Conservation (phyloP, 805 yeast species). For the Kuraishia molischiana region DNA sequence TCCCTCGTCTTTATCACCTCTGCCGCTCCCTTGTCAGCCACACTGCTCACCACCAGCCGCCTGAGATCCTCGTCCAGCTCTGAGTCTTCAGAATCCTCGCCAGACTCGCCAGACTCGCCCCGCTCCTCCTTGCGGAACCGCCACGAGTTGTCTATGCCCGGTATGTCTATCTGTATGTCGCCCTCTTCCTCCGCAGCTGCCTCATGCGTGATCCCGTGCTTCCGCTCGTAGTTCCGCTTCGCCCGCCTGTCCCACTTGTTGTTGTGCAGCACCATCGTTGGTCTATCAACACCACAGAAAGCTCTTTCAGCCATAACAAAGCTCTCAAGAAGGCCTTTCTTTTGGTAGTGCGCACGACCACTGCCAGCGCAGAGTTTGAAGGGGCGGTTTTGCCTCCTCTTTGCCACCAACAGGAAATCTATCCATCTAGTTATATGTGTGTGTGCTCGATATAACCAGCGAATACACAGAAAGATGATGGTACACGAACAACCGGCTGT, state of each 20-base stretch:
- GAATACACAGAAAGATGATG: too few relatives aligned
- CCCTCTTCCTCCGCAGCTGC: slow-evolving; percentile 9
- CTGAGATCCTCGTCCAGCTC: slow-evolving; percentile 10
- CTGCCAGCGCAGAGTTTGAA: neutral
- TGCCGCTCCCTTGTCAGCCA: slow-evolving; percentile 5
- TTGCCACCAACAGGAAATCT: too few relatives aligned
- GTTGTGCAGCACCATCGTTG: slow-evolving; percentile 48
- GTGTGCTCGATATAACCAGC: too few relatives aligned
- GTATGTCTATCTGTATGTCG: slow-evolving; percentile 10
- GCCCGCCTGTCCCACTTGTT: slow-evolving; percentile 43
- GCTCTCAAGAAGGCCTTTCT: too few relatives aligned
- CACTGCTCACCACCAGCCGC: neutral
- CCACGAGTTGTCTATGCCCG: slow-evolving; percentile 4
- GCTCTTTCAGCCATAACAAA: too few relatives aligned
- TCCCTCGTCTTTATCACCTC: slow-evolving; percentile 2
- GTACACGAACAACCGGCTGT: too few relatives aligned
- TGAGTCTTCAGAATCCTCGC: slow-evolving; percentile 4
- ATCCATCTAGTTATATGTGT: too few relatives aligned
- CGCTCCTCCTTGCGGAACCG: neutral
- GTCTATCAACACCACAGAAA: too few relatives aligned
- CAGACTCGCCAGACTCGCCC: slow-evolving; percentile 2
- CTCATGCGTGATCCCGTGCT: slow-evolving; percentile 25
- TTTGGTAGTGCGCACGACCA: neutral
- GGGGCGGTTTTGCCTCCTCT: neutral
- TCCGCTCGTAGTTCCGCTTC: slow-evolving; percentile 27